These are phyloP conservation scores for Psilocybe azurescens DNA, from an alignment of 768 basidiomycete genomes.

Conservation along the genomic window DNA sequence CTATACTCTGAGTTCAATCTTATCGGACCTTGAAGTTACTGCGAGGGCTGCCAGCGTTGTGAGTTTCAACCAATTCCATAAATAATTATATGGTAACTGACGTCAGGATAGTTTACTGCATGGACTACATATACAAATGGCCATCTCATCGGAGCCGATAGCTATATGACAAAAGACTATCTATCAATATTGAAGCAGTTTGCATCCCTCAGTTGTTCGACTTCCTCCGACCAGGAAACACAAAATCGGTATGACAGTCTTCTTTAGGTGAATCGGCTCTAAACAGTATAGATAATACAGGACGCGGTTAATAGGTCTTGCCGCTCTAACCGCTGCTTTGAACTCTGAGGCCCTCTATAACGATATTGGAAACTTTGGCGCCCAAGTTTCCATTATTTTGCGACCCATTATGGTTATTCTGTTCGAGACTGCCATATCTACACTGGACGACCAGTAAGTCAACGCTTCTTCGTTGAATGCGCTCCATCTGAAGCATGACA, in stretches of 20 bases:
- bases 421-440: conserved; percentile 60
- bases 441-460: conserved; percentile 73
- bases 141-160: conserved; percentile 80
- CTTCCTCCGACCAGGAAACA: conserved; percentile 67
- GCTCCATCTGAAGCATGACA: conserved; percentile 29
- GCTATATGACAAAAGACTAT: conserved; percentile 70
- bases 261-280: neutral
- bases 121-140: conserved; percentile 95
- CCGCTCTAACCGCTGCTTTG: conserved; percentile 79
- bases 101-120: conserved; percentile 75
- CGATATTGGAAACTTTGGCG: conserved; percentile 70
- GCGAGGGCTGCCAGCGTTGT: conserved; percentile 84
- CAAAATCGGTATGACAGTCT: conserved; percentile 64
- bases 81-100: neutral
- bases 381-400: conserved; percentile 74
- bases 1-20: conserved; percentile 54
- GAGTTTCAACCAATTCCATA: conserved; percentile 32
- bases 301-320: conserved; percentile 85
- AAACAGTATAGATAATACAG: conserved; percentile 40
- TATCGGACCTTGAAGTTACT: conserved; percentile 74
- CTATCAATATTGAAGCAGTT: conserved; percentile 70
- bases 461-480: conserved; percentile 12
- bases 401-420: conserved; percentile 74
- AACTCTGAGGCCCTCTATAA: conserved; percentile 86
- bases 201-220: conserved; percentile 59